Base-by-base conservation (phyloP, 1,139 yeast species). In the Wickerhamiella pararugosa region DNA sequence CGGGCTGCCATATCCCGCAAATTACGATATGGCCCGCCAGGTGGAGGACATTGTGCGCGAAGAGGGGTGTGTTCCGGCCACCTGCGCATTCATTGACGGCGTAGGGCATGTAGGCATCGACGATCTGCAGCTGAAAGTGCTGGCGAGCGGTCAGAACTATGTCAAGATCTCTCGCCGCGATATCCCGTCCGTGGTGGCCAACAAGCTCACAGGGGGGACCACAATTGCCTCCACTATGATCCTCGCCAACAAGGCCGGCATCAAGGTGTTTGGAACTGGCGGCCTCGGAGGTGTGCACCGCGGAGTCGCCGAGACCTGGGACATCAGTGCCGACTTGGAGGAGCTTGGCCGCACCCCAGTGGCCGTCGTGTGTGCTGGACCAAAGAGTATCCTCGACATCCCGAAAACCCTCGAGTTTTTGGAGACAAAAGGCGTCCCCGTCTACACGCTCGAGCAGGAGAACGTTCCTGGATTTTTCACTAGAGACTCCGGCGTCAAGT, bases 201-300 rank as follows among this genome's bases (percentile, higher is more conserved):
- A 67, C 35, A 62, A 65, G 36, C 59, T 75, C 29, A 66, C 72
- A 43, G 96, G 96, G 4, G 95, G 95, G 1, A 86, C 96, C 1
- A 84, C 96, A 0, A 82, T 84, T 47, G 84, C 95, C 1, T 79
- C 82, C 41, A 84, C 95, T 0, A 82, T 84, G 93, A 79, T 84
- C 10, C 60, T 86, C 10, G 78, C 94, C 0, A 68, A 76, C 43
- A 55, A 63, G 54, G 87, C 87, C 0, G 92, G 93, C 0, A 81
- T 84, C 51, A 70, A 73, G 50, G 86, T 86, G 21, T 86, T 84
- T 67, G 93, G 93, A 1, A 86, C 95, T 2, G 96, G 96, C 33
- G 96, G 96, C 1, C 67, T 84, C 27, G 95, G 96, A 6, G 96
- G 96, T 10, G 94, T 84, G 9, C 94, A 86, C 54, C 69, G 84